Conservation (phyloP, 306 rosid species). For the Benincasa hispida region DNA sequence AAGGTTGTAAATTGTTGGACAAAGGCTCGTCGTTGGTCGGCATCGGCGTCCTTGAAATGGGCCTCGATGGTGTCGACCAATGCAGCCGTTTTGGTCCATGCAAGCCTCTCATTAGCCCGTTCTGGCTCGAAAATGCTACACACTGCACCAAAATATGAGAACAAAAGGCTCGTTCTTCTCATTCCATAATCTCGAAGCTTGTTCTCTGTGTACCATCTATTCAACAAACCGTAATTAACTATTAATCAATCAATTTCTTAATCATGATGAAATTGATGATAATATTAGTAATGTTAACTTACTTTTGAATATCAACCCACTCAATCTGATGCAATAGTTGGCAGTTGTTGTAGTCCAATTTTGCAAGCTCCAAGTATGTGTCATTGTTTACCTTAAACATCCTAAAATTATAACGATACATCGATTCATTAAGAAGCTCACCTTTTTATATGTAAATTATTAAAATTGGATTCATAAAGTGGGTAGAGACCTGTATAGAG, state of each 20-base stretch:
- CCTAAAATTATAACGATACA: conserved; percentile 22
- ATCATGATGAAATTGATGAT: not conserved
- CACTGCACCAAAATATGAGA: conserved; percentile 61
- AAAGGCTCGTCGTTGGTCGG: conserved; percentile 28
- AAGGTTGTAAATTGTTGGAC: conserved; percentile 23
- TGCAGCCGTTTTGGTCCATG: conserved; percentile 60
- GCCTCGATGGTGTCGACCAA: conserved; percentile 39
- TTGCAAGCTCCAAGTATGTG: conserved; percentile 69
- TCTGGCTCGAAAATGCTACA: conserved; percentile 69
- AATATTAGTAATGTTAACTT: not conserved
- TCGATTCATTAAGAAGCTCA: too few species aligned
- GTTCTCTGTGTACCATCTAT: conserved; percentile 69
- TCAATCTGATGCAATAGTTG: conserved; percentile 58
- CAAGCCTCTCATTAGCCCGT: conserved; percentile 49
- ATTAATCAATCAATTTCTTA: not conserved
- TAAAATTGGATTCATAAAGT: not conserved
- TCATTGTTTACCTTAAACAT: conserved; percentile 64
- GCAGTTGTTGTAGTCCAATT: conserved; percentile 74
- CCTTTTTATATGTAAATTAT: not conserved
- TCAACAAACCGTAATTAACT: not conserved
- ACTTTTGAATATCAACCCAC: conserved; percentile 66
- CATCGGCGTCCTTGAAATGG: conserved; percentile 16
- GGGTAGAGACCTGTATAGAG: conserved; percentile 57
- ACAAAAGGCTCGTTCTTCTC: conserved; percentile 39
- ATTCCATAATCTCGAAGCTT: conserved; percentile 49